These are phyloP conservation scores for Sporothrix luriei DNA, from an alignment of 2,329 filamentous ascomycete species.

Conservation along the genomic window DNA sequence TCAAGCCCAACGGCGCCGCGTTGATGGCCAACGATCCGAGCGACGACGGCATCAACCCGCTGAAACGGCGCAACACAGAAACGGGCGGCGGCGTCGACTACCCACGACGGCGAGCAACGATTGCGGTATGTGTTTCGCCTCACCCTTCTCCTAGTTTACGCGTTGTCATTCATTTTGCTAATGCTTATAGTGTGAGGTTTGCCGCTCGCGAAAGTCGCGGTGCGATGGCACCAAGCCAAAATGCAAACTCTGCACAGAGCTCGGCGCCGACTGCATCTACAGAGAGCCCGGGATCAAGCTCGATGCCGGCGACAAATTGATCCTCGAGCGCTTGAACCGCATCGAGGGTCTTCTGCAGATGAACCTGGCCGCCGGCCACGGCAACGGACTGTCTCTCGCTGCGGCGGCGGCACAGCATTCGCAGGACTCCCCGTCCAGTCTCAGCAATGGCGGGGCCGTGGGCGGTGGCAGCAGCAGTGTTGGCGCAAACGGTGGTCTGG, in stretches of 20 bases:
- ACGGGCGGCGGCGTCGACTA: constrained; percentile 59
- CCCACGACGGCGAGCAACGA: constrained; percentile 65
- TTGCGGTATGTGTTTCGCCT: constrained; percentile 56
- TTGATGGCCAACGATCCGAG: constrained; percentile 40
- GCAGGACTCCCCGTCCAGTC: constrained; percentile 62
- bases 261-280: constrained; percentile 82
- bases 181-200: constrained; percentile 70
- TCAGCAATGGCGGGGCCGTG: constrained; percentile 63
- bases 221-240: constrained; percentile 80
- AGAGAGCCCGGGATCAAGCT: constrained; percentile 84
- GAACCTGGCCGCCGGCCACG: constrained; percentile 56
- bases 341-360: constrained; percentile 80
- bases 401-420: constrained; percentile 43
- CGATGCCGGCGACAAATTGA: constrained; percentile 83
- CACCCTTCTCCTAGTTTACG: constrained; percentile 22
- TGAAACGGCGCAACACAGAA: constrained; percentile 65
- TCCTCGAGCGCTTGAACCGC: constrained; percentile 73
- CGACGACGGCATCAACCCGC: constrained; percentile 60
- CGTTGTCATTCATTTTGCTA: constrained; percentile 31
- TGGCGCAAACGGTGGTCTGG: constrained; percentile 6
- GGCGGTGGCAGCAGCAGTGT: constrained; percentile 54
- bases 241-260: constrained; percentile 79
- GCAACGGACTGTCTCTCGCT: constrained; percentile 51
- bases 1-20: constrained; percentile 18
- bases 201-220: constrained; percentile 75